Conservation (phyloP, 345 rosid species). For the Sisymbrium altissimum region DNA sequence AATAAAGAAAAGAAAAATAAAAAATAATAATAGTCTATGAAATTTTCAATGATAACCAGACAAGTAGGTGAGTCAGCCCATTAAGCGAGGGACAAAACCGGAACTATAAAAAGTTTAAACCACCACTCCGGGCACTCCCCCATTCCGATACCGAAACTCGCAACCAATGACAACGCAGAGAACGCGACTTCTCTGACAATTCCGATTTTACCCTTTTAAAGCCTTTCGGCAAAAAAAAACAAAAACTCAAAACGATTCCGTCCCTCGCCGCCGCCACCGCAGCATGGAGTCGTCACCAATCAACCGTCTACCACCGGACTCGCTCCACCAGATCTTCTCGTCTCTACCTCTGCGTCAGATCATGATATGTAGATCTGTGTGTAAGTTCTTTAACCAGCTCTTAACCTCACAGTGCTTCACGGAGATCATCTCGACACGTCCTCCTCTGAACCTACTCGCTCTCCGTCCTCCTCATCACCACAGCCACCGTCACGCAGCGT, state of each 20-base stretch:
- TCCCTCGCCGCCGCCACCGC: background rate
- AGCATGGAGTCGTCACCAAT: constrained; percentile 52
- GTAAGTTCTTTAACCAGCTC: constrained; percentile 54
- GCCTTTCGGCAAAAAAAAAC: background rate
- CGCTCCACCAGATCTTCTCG: constrained; percentile 80
- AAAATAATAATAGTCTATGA: background rate
- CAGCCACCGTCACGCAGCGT: constrained; percentile 34
- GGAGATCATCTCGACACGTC: constrained; percentile 42
- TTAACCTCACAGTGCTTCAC: constrained; percentile 43
- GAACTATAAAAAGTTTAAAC: background rate
- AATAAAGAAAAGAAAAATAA: background rate
- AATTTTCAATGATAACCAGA: constrained; percentile 13
- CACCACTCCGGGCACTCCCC: background rate
- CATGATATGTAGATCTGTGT: constrained; percentile 65
- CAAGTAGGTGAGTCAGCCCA: constrained; percentile 31
- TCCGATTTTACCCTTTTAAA: constrained; percentile 13
- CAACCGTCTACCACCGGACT: constrained; percentile 63
- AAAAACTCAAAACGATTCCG: background rate
- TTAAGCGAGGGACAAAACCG: constrained; percentile 10
- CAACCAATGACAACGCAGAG: constrained; percentile 11
- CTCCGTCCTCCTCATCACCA: constrained; percentile 64
- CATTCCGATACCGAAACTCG: background rate
- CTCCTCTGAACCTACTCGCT: constrained; percentile 67
- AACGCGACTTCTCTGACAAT: background rate
- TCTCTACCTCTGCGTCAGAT: constrained; percentile 73